Conservation (phyloP, 352 stramenopile species). For the Phytophthora colocasiae region DNA sequence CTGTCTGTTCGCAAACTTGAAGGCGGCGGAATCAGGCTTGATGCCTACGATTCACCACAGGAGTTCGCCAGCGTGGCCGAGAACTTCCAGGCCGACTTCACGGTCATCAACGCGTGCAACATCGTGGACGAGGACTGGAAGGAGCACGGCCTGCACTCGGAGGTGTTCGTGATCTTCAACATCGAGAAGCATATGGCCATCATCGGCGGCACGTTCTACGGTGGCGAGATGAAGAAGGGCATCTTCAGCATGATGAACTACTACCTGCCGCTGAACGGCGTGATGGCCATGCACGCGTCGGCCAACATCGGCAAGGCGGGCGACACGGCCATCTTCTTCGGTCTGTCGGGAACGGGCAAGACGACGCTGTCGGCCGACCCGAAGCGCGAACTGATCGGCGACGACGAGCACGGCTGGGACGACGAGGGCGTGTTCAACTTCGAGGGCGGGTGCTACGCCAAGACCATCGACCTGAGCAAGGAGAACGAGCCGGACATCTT, state of each 20-base stretch:
- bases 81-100: conserved; percentile 97
- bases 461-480: conserved; percentile 97
- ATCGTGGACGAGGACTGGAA: conserved; percentile 96
- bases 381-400: conserved; percentile 78
- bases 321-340: conserved; percentile 98
- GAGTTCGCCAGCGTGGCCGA: conserved; percentile 86
- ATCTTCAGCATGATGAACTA: conserved; percentile 99
- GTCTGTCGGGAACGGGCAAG: conserved; percentile 92
- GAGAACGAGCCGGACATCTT: conserved; percentile 99
- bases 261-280: conserved; percentile 94
- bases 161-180: conserved; percentile 98
- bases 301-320: conserved; percentile 97
- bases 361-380: conserved; percentile 93
- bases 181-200: conserved; percentile 96
- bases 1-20: no score
- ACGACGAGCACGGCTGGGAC: conserved; percentile 97
- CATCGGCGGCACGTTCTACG: conserved; percentile 97
- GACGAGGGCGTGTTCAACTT: conserved; percentile 99
- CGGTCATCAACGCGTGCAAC: conserved; percentile 97
- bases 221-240: conserved; percentile 99
- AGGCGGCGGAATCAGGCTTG: no score
- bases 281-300: conserved; percentile 98
- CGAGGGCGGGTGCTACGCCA: conserved; percentile 99
- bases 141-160: conserved; percentile 93
- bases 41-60: no score